Conservation (phyloP, 2,329 filamentous ascomycete species). For the Fusarium sp. region DNA sequence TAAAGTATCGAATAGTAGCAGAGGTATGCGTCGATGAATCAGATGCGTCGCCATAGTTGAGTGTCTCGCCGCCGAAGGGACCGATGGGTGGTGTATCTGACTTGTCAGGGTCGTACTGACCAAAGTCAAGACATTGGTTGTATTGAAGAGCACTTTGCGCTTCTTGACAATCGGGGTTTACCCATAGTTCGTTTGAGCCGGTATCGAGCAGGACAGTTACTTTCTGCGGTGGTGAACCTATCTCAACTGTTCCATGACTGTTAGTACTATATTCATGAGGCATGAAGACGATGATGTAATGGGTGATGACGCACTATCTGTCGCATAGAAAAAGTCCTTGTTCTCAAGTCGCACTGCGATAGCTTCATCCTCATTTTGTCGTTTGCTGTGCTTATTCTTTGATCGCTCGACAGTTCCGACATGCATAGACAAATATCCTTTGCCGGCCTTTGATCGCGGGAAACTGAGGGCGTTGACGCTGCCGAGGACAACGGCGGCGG, state of each 20-base stretch:
- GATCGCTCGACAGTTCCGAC: constrained; percentile 49
- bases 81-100: constrained; percentile 55
- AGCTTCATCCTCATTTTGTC: constrained; percentile 39
- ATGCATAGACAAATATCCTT: constrained; percentile 54
- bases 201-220: constrained; percentile 62
- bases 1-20: constrained; percentile 58
- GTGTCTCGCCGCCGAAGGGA: constrained; percentile 52
- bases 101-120: constrained; percentile 57
- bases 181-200: constrained; percentile 66
- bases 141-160: constrained; percentile 51
- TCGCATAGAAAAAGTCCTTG: constrained; percentile 54
- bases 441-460: constrained; percentile 47
- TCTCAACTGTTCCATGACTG: constrained; percentile 49
- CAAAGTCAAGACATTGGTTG: constrained; percentile 54
- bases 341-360: constrained; percentile 51
- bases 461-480: constrained; percentile 39
- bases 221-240: constrained; percentile 56
- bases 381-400: constrained; percentile 36
- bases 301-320: constrained; percentile 50
- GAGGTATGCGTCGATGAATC: constrained; percentile 51
- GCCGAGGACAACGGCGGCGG: constrained; percentile 27
- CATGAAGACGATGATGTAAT: background rate
- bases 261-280: background rate
- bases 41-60: constrained; percentile 55
- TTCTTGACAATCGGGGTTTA: constrained; percentile 61